Base-by-base conservation (phyloP, 2,329 filamentous ascomycete species). In the Colletotrichum scovillei region DNA sequence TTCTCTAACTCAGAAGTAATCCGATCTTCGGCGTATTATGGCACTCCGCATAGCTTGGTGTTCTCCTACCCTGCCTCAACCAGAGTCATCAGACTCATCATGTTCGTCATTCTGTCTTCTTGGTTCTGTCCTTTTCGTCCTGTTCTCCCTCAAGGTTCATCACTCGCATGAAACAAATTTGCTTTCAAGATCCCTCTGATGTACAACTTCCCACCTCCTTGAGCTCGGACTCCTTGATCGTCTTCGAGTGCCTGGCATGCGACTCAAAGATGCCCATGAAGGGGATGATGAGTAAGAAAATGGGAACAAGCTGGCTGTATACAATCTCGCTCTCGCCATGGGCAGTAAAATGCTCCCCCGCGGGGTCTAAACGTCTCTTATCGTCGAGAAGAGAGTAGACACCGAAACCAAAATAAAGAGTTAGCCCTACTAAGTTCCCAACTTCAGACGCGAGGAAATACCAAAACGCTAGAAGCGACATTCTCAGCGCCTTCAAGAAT, bases 281-380 rank as follows among this genome's bases (percentile, higher is more conserved):
- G 1, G 72, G 70, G 12, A 75, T 68, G 28, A 77, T 55, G 24
- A 77, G 64, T 30, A 78, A 32, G 22, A 76, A 63, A 5, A 75
- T 59, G 8, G 75, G 73, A 24, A 77, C 72, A 4, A 77, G 58
- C 68, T 78, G 75, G 24, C 73, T 75, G 67, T 75, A 76, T 2
- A 64, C 65, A 11, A 76, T 16, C 22, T 65, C 64, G 53, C 74
- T 57, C 57, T 76, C 76, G 19, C 65, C 67, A 7, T 63, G 30
- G 30, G 30, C 2, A 32, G 30, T 9, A 32, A 2, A 30, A 30
- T 30, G 7, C 1, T 30, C 28, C 28, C 7, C 28, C 28, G 28
- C 6, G 28, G 7, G 2, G 28, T 7, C 30, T 11, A 11, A 11
- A 32, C 30, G 30, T 32, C 30, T 32, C 30, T 32, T 57, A 42